These are phyloP conservation scores for Epithemia pelagica DNA, from an alignment of 108 stramenopile species.

Conservation along the genomic window DNA sequence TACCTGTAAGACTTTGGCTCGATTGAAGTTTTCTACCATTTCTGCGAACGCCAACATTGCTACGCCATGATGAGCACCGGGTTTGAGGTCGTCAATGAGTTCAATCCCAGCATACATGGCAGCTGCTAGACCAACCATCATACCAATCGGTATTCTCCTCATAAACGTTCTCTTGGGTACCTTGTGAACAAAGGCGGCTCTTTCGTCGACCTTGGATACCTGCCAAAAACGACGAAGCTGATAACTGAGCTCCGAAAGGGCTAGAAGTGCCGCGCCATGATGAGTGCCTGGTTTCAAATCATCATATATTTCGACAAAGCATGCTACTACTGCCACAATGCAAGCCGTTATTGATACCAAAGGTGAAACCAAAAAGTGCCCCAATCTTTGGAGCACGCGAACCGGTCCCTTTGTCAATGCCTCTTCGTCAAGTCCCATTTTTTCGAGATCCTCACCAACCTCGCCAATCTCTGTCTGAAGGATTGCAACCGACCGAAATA, in stretches of 20 bases:
- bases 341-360: neutral
- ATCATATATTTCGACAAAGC: neutral
- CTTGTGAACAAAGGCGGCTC: neutral
- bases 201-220: neutral
- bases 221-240: neutral
- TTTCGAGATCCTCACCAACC: conserved; percentile 2
- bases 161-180: neutral
- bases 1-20: conserved; percentile 11
- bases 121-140: neutral
- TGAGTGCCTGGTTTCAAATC: neutral
- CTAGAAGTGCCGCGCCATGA: conserved; percentile 3
- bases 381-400: neutral
- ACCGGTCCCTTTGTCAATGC: no score
- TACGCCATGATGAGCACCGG: conserved; percentile 14
- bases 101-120: conserved; percentile 7
- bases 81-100: conserved; percentile 4
- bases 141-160: neutral
- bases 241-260: conserved; percentile 1
- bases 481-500: conserved; percentile 4
- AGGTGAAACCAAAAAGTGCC: neutral
- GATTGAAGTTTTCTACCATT: conserved; percentile 6
- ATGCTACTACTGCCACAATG: neutral
- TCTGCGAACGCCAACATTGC: conserved; percentile 12
- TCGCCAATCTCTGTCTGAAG: conserved; percentile 9
- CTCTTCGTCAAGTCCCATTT: neutral